These are phyloP conservation scores for Candida xiaguanensis DNA, from an alignment of 805 yeast species.

Conservation along the genomic window DNA sequence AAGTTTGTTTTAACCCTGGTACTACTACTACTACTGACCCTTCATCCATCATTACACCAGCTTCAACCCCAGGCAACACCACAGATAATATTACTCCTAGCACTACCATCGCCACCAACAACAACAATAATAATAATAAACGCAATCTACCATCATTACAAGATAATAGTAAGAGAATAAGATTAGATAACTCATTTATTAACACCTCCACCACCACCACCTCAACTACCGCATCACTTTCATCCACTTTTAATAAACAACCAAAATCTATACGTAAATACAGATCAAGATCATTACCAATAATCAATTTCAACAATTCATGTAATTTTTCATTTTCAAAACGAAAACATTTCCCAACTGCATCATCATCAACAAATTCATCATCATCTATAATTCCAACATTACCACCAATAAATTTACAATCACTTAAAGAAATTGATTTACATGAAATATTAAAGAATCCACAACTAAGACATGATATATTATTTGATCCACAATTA, in stretches of 20 bases:
- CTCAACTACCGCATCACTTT: conserved; percentile 4
- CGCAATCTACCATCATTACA: conserved; percentile 16
- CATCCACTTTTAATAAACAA: conserved; percentile 15
- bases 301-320: conserved; percentile 29
- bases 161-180: conserved; percentile 18
- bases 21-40: too few relatives aligned
- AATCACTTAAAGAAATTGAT: conserved; percentile 80
- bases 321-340: conserved; percentile 6
- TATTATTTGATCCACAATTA: conserved; percentile 84
- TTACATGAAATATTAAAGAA: conserved; percentile 83
- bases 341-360: conserved; percentile 10
- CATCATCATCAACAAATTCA: conserved; percentile 8
- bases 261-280: conserved; percentile 34
- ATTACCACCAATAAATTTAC: conserved; percentile 80
- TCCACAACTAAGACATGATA: conserved; percentile 91
- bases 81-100: too few relatives aligned
- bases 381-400: conserved; percentile 31
- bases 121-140: too few relatives aligned
- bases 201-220: conserved; percentile 4
- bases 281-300: conserved; percentile 40
- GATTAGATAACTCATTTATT: conserved; percentile 14
- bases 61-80: too few relatives aligned
- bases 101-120: neutral
- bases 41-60: conserved; percentile 1
- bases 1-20: conserved; percentile 9